phyloP scores from a whole-genome alignment of 2,329 filamentous ascomycete genomes.

The Penicillium sclerotigenum region DNA sequence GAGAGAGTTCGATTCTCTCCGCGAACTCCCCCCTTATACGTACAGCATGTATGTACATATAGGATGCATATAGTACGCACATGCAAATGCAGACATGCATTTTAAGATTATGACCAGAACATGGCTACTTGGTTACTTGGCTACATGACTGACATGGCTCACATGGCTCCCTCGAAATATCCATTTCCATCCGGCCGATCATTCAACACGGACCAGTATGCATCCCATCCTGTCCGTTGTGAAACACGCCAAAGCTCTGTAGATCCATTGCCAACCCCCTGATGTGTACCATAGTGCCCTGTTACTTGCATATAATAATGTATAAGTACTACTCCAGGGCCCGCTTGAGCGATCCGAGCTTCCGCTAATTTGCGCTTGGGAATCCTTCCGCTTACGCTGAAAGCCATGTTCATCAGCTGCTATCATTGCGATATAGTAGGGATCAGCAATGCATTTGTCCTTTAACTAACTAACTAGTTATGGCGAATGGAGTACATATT shows the following conservation, averaged over 20 bases:
- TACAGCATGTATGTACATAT: not conserved
- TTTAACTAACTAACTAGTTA: not conserved
- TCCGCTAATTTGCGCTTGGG: not conserved
- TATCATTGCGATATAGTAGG: not conserved
- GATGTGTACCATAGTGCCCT: not conserved
- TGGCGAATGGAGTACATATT: not conserved
- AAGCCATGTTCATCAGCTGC: not conserved
- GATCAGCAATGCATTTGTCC: conserved; percentile 9
- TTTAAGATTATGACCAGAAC: not conserved
- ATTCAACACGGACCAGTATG: conserved; percentile 21
- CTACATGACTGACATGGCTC: no score
- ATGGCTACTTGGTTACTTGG: not conserved
- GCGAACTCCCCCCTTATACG: not conserved
- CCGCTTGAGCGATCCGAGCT: not conserved
- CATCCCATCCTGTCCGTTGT: conserved; percentile 19
- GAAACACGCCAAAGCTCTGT: conserved; percentile 22
- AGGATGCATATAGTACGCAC: not conserved
- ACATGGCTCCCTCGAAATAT: not conserved
- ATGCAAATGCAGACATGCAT: conserved; percentile 3
- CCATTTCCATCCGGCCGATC: conserved; percentile 6
- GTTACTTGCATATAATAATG: conserved; percentile 5
- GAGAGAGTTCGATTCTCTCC: not conserved
- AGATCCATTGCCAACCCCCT: conserved; percentile 18
- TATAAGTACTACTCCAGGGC: not conserved
- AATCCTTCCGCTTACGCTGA: not conserved